Evolutionary conservation across 2,329 filamentous ascomycete species (phyloP).

Genomic region (Fusarium sp.): DNA sequence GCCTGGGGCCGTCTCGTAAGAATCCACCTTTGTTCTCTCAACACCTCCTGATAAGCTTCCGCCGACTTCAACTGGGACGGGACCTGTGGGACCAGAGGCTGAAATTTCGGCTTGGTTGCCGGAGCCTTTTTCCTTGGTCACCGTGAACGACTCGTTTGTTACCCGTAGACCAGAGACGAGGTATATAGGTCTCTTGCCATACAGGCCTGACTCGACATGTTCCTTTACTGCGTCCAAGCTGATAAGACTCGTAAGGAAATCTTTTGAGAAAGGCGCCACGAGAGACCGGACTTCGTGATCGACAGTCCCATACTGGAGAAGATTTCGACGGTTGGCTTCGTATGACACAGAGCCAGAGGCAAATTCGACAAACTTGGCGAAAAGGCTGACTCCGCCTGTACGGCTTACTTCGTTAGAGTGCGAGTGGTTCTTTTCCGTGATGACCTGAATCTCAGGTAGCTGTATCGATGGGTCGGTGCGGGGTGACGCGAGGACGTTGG

Average conservation of each 20-base stretch:
- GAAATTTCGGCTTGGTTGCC: background rate
- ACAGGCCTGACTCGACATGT: background rate
- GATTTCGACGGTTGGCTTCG: background rate
- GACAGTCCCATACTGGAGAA: background rate
- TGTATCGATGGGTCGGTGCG: slow-evolving; percentile 1
- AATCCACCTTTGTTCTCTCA: background rate
- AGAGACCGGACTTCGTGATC: background rate
- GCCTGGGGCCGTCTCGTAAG: background rate
- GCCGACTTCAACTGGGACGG: background rate
- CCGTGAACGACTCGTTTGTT: background rate
- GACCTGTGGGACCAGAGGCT: background rate
- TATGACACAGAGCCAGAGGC: background rate
- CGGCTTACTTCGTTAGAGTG: background rate
- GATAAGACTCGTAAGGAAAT: background rate
- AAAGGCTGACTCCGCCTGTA: background rate
- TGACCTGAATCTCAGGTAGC: background rate
- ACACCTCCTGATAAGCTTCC: background rate
- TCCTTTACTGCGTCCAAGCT: background rate
- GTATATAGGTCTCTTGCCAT: background rate
- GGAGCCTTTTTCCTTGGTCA: background rate
- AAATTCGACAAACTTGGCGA: background rate
- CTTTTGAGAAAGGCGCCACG: background rate
- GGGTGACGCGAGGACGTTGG: background rate
- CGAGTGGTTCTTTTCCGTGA: background rate
- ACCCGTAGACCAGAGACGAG: background rate